Conservation (phyloP, 345 rosid genomes). For the Cardiospermum halicacabum region DNA sequence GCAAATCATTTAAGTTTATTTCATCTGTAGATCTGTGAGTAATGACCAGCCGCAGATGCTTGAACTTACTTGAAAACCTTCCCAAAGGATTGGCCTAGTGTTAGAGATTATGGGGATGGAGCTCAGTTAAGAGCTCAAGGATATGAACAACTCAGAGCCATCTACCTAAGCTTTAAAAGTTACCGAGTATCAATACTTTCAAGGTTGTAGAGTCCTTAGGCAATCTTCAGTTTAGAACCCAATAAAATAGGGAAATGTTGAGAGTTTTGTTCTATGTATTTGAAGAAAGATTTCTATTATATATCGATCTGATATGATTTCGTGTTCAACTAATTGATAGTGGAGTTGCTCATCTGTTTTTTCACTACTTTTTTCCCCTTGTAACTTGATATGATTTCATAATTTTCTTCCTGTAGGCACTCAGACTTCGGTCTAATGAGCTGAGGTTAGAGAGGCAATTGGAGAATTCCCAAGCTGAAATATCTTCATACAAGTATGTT, state of each 20-base stretch:
- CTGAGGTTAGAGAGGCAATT: constrained; percentile 91
- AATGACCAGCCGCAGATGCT: not conserved
- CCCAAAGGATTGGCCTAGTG: not conserved
- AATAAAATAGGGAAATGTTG: not conserved
- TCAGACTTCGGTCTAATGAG: constrained; percentile 87
- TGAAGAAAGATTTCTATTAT: not conserved
- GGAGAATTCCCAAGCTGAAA: constrained; percentile 71
- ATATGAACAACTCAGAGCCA: not conserved
- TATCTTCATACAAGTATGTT: constrained; percentile 73
- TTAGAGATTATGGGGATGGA: not conserved
- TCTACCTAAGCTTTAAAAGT: not conserved
- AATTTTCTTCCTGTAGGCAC: constrained; percentile 53
- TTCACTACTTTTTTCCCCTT: not conserved
- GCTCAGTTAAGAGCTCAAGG: not conserved
- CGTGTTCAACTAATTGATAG: constrained; percentile 1
- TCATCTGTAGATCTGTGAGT: not conserved
- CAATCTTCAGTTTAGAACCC: not conserved
- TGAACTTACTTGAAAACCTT: not conserved
- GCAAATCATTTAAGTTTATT: not conserved
- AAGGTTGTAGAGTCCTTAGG: not conserved
- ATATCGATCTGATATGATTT: not conserved
- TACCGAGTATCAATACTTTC: not conserved
- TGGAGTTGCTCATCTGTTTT: constrained; percentile 5
- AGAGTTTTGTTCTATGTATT: not conserved
- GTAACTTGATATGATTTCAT: not conserved